Conservation (phyloP, 176 grass and related monocot genomes). For the Chloris gayana region DNA sequence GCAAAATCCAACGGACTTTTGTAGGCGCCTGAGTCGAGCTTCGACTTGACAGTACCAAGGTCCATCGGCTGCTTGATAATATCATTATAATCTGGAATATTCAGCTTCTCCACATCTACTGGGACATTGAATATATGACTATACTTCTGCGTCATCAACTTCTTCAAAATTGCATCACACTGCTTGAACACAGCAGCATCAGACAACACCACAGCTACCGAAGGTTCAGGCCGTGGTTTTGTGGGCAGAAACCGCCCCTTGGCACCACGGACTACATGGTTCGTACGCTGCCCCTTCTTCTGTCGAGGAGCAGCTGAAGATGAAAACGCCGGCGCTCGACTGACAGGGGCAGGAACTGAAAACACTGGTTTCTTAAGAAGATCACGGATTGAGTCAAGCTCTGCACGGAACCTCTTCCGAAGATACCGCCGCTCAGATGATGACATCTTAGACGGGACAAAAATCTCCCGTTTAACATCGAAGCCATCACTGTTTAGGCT, state of each 20-base stretch:
- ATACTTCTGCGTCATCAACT: constrained; percentile 80
- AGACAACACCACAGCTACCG: not conserved
- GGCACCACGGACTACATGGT: constrained; percentile 46
- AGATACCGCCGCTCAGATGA: constrained; percentile 63
- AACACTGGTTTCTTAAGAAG: constrained; percentile 60
- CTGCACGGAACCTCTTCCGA: constrained; percentile 58
- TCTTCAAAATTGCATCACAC: constrained; percentile 83
- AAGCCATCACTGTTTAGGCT: constrained; percentile 63
- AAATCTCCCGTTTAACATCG: constrained; percentile 60
- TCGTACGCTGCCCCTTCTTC: constrained; percentile 49
- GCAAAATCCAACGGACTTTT: constrained; percentile 64
- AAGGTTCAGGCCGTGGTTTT: constrained; percentile 41
- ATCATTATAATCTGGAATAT: constrained; percentile 90
- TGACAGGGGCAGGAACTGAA: not conserved
- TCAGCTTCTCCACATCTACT: constrained; percentile 74
- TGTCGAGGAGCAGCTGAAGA: constrained; percentile 45
- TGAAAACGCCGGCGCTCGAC: constrained; percentile 45
- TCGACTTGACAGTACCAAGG: constrained; percentile 70
- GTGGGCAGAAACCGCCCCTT: constrained; percentile 58
- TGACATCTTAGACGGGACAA: constrained; percentile 67
- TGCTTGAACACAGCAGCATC: constrained; percentile 58
- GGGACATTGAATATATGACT: constrained; percentile 78
- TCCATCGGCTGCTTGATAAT: constrained; percentile 95
- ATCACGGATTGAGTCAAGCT: constrained; percentile 58
- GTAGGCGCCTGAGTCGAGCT: constrained; percentile 68